Percentiles rank a stretch among this genome's conserved stretches.
phyloP scores from a whole-genome alignment of 2,329 filamentous ascomycete genomes.

The Cladophialophora psammophila region DNA sequence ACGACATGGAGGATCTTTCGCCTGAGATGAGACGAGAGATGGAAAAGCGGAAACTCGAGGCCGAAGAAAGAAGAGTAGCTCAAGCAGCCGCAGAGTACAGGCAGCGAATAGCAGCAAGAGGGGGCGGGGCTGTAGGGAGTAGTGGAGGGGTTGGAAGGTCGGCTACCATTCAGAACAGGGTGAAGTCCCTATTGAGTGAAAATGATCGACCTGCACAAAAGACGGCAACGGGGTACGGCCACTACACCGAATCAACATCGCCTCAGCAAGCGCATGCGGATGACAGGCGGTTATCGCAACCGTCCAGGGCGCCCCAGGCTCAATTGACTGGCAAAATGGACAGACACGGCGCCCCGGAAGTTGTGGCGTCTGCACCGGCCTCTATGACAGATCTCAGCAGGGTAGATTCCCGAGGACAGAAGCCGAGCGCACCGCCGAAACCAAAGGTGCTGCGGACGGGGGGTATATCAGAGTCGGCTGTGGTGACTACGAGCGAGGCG shows the following conservation, averaged over 20 bases:
- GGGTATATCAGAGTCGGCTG: conserved; percentile 45
- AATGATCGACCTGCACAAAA: conserved; percentile 69
- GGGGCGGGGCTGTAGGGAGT: conserved; percentile 51
- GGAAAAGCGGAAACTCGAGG: conserved; percentile 78
- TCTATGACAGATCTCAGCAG: conserved; percentile 30
- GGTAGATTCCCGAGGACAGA: conserved; percentile 34
- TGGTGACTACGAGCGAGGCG: conserved; percentile 43
- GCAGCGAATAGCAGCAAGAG: conserved; percentile 71
- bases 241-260: conserved; percentile 69
- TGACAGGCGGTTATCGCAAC: conserved; percentile 50
- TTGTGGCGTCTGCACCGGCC: conserved; percentile 32
- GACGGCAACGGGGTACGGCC: conserved; percentile 89
- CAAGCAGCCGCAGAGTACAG: conserved; percentile 89
- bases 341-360: conserved; percentile 20
- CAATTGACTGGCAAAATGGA: conserved; percentile 1
- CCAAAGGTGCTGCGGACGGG: conserved; percentile 65
- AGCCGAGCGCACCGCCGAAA: conserved; percentile 66
- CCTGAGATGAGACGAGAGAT: conserved; percentile 90
- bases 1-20: conserved; percentile 74
- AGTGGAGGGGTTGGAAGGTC: conserved; percentile 65
- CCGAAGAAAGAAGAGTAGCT: conserved; percentile 90
- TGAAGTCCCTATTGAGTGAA: conserved; percentile 84
- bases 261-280: conserved; percentile 41
- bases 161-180: conserved; percentile 87
- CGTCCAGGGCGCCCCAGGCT: conserved; percentile 14